Evolutionary conservation across 306 rosid species (phyloP).

Genomic region (Prunus campanulata): DNA sequence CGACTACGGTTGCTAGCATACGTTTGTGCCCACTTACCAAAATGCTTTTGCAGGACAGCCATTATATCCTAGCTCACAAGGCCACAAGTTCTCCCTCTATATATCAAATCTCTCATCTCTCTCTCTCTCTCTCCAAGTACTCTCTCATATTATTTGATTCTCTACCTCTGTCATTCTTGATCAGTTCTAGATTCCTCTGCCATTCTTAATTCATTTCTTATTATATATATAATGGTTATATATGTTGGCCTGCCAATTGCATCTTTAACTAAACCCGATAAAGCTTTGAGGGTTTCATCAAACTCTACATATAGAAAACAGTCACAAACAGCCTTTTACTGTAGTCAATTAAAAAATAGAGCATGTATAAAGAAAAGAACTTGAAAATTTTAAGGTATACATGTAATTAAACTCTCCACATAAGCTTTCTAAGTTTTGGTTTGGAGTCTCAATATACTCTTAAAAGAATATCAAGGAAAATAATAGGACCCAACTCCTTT

Average conservation of each 20-base stretch:
- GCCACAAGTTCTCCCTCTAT: constrained; percentile 25
- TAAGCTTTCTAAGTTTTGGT: too few relatives aligned
- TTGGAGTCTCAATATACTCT: too few relatives aligned
- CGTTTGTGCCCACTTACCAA: constrained; percentile 42
- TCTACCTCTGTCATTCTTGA: constrained; percentile 14
- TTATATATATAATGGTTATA: constrained; percentile 19
- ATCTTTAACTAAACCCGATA: constrained; percentile 82
- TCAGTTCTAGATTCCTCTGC: constrained; percentile 7
- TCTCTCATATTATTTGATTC: constrained; percentile 28
- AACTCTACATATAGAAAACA: constrained; percentile 46
- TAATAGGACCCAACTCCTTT: too few relatives aligned
- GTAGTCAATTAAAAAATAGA: constrained; percentile 26
- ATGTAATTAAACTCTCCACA: background rate
- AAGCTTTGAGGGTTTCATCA: constrained; percentile 51
- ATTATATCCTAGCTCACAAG: constrained; percentile 29
- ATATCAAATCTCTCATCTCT: background rate
- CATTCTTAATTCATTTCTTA: constrained; percentile 19
- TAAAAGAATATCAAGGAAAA: background rate
- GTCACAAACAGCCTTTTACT: constrained; percentile 86
- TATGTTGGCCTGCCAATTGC: constrained; percentile 49
- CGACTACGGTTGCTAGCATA: constrained; percentile 26
- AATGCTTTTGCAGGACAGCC: constrained; percentile 44
- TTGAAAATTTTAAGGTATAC: background rate
- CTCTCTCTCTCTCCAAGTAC: background rate
- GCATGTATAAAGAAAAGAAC: background rate